phyloP scores from a whole-genome alignment of 345 rosid species.

The Aquilaria yunnanensis region DNA sequence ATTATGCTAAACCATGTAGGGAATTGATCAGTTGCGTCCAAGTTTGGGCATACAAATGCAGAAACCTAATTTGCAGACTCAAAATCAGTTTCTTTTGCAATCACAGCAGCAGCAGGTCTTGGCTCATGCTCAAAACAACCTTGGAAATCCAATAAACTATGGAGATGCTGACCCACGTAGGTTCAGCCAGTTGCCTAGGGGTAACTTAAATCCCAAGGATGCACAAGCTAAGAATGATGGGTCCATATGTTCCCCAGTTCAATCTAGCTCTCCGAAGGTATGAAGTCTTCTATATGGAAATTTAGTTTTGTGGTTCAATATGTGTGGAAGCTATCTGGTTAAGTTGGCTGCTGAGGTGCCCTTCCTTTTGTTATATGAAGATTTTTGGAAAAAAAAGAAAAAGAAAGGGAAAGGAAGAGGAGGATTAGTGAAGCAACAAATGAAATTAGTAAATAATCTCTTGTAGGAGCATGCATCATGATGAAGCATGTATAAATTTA shows the following conservation, averaged over 20 bases:
- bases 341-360: too few relatives aligned
- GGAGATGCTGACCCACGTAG: slow-evolving; percentile 49
- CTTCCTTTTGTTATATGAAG: too few relatives aligned
- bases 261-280: slow-evolving; percentile 59
- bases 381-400: too few relatives aligned
- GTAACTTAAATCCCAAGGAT: slow-evolving; percentile 45
- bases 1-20: slow-evolving; percentile 26
- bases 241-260: slow-evolving; percentile 45
- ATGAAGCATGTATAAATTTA: too few relatives aligned
- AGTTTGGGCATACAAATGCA: slow-evolving; percentile 44
- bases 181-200: slow-evolving; percentile 38
- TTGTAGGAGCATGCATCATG: too few relatives aligned
- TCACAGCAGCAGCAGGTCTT: slow-evolving; percentile 52
- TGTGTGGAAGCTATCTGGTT: not conserved
- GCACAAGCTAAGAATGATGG: slow-evolving; percentile 52
- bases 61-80: slow-evolving; percentile 41
- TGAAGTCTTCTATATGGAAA: slow-evolving; percentile 4
- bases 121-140: slow-evolving; percentile 41
- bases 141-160: slow-evolving; percentile 36
- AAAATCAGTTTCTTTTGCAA: slow-evolving; percentile 44
- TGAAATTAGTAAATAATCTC: too few relatives aligned
- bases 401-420: too few relatives aligned
- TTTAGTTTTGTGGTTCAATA: not conserved
- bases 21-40: slow-evolving; percentile 46
- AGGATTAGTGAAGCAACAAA: too few relatives aligned